Percentiles rank a stretch among this genome's conserved stretches.
Conservation (phyloP, 805 yeast genomes). For the Kurtzmaniella cleridarum region DNA sequence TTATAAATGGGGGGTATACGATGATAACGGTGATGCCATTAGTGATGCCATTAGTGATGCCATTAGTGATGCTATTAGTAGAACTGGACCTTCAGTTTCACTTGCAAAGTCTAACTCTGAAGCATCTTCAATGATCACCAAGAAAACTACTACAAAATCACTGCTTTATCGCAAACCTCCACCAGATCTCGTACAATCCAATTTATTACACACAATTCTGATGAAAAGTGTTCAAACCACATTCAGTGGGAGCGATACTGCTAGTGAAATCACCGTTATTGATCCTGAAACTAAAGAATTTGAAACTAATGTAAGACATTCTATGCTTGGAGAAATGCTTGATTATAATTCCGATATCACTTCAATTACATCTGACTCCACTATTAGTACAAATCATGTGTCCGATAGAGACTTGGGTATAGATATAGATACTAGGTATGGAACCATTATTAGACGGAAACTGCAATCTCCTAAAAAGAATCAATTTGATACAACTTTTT, state of each 20-base stretch:
- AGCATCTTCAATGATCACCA: too few species aligned
- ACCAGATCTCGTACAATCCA: too few species aligned
- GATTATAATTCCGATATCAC: conserved; percentile 33
- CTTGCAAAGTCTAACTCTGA: too few species aligned
- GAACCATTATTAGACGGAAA: conserved; percentile 9
- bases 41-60: too few species aligned
- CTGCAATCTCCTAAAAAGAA: background rate
- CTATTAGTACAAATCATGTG: background rate
- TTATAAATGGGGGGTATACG: conserved; percentile 1
- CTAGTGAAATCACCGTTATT: conserved; percentile 2
- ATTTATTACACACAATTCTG: too few species aligned
- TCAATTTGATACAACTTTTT: background rate
- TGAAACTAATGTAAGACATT: conserved; percentile 24
- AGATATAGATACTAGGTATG: conserved; percentile 12
- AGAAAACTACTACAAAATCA: too few species aligned
- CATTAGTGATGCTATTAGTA: too few species aligned
- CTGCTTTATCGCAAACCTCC: too few species aligned
- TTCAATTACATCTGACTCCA: conserved; percentile 5
- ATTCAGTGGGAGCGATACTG: background rate
- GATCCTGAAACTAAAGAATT: conserved; percentile 20
- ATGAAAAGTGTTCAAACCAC: background rate
- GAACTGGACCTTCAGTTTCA: too few species aligned
- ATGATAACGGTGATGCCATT: too few species aligned
- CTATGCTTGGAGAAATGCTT: conserved; percentile 40
- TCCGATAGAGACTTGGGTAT: conserved; percentile 9